Base-by-base conservation (phyloP, 164 flowering plant genomes). In the Brasenia schreberi region DNA sequence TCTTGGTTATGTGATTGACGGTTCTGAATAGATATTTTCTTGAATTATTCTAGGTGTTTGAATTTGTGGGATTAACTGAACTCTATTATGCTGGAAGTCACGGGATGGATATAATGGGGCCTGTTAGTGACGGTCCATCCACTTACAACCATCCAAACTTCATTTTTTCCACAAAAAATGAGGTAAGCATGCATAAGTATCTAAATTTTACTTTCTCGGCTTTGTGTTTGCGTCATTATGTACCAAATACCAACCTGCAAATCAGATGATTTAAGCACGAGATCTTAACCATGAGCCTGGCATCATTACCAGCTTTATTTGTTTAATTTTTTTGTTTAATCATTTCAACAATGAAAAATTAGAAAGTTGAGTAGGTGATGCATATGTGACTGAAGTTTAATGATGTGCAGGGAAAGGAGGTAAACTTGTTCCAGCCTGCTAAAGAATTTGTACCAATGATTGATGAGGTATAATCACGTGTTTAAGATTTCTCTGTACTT, bases 11-110 rank as follows among this genome's bases (percentile, higher is more conserved):
- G 53, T 45, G 53, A 45, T 45, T 45, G 5, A 7, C 7, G 53
- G 7, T 45, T 45, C 53, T 5, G 7, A 45, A 23, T 23, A 23
- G 27, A 23, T 2, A 45, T 7, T 45, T 45, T 45, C 53, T 45
- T 45, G 11, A 5, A 19, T 19, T 17, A 19, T 19, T 63, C 10
- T 80, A 89, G 96, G 96, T 89, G 1, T 78, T 71, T 65, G 79
- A 87, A 71, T 87, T 89, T 73, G 89, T 89, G 58, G 81, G 84
- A 73, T 77, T 89, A 64, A 77, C 73, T 18, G 92, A 89, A 73
- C 89, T 89, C 43, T 87, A 85, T 71, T 89, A 89, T 76, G 96
- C 92, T 59, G 92, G 96, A 61, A 89, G 96, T 72, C 96, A 89
- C 74, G 96, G 96, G 19, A 89, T 89, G 96, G 96, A 89, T 78